These are phyloP conservation scores for Lasiosphaeriaceae sp. DNA, from an alignment of 495 filamentous ascomycete species.

Conservation along the genomic window DNA sequence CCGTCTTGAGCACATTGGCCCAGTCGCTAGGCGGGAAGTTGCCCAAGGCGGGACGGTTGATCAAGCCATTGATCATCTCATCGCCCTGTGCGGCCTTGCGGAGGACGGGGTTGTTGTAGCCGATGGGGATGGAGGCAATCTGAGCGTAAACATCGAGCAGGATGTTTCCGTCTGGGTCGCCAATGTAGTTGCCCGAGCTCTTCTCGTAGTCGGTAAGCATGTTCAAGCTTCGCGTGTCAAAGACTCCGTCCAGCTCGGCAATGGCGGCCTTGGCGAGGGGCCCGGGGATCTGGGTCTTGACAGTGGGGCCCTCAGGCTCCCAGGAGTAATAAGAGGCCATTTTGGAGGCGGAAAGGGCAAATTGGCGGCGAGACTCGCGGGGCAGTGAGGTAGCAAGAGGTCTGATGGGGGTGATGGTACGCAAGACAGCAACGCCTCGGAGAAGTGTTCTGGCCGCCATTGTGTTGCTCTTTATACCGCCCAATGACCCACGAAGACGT, in stretches of 20 bases:
- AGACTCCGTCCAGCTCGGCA: constrained; percentile 68
- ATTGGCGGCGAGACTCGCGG: constrained; percentile 18
- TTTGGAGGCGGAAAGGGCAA: constrained; percentile 27
- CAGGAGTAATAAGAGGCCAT: constrained; percentile 53
- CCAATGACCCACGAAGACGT: neutral
- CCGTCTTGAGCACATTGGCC: constrained; percentile 79
- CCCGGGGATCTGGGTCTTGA: constrained; percentile 81
- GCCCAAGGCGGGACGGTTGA: constrained; percentile 93
- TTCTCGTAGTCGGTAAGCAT: constrained; percentile 82
- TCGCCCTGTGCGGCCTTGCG: constrained; percentile 64
- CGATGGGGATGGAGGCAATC: constrained; percentile 95
- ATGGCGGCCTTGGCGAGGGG: constrained; percentile 68
- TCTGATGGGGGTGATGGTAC: neutral
- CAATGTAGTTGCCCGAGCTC: constrained; percentile 73
- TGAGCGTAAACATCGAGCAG: constrained; percentile 83
- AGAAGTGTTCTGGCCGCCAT: neutral
- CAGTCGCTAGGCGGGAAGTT: constrained; percentile 95
- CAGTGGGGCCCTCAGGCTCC: constrained; percentile 70
- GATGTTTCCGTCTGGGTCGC: constrained; percentile 82
- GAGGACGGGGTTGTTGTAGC: constrained; percentile 91
- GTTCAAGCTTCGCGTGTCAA: constrained; percentile 90
- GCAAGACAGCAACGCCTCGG: neutral
- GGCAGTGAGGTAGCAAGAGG: neutral
- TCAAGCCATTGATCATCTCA: constrained; percentile 77
- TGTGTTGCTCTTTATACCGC: constrained; percentile 1